These are phyloP conservation scores for Adiantum capillusveneris DNA, from an alignment of 75 land plant genomes.

Conservation along the genomic window DNA sequence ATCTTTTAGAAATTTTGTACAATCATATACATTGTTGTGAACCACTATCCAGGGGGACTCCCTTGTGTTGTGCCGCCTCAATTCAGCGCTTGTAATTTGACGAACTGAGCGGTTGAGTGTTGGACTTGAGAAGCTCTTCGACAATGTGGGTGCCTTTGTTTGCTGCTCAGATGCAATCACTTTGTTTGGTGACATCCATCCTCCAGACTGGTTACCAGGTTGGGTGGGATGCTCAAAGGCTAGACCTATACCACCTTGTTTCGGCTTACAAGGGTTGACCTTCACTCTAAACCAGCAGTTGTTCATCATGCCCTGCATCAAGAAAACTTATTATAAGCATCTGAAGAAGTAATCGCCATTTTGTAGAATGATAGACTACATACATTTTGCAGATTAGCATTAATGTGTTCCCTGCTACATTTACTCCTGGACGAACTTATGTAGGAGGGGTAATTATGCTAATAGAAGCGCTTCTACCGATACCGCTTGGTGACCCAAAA, in stretches of 20 bases:
- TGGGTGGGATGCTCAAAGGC: slow-evolving; percentile 83
- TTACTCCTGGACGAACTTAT: too few relatives aligned
- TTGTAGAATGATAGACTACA: too few relatives aligned
- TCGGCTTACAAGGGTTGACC: slow-evolving; percentile 57
- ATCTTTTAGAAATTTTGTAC: slow-evolving; percentile 76
- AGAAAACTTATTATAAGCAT: too few relatives aligned
- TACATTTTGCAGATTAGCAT: too few relatives aligned
- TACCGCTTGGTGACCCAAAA: too few relatives aligned
- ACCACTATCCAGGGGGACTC: slow-evolving; percentile 81
- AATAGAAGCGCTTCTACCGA: too few relatives aligned
- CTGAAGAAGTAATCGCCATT: too few relatives aligned
- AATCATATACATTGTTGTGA: slow-evolving; percentile 81
- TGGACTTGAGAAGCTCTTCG: slow-evolving; percentile 61
- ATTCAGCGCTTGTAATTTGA: slow-evolving; percentile 49
- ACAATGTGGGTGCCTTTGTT: slow-evolving; percentile 1
- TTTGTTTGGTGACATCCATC: slow-evolving; percentile 97
- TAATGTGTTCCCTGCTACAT: too few relatives aligned
- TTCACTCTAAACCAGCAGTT: slow-evolving; percentile 95
- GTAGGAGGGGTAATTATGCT: too few relatives aligned
- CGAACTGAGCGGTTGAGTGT: slow-evolving; percentile 18
- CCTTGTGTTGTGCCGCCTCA: slow-evolving; percentile 53
- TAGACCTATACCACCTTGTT: slow-evolving; percentile 65
- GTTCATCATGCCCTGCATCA: slow-evolving; percentile 93
- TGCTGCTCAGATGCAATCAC: too few relatives aligned
- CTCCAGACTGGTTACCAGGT: slow-evolving; percentile 84